These are phyloP conservation scores for Xylaria longipes DNA, from an alignment of 495 filamentous ascomycete genomes.

Conservation along the genomic window DNA sequence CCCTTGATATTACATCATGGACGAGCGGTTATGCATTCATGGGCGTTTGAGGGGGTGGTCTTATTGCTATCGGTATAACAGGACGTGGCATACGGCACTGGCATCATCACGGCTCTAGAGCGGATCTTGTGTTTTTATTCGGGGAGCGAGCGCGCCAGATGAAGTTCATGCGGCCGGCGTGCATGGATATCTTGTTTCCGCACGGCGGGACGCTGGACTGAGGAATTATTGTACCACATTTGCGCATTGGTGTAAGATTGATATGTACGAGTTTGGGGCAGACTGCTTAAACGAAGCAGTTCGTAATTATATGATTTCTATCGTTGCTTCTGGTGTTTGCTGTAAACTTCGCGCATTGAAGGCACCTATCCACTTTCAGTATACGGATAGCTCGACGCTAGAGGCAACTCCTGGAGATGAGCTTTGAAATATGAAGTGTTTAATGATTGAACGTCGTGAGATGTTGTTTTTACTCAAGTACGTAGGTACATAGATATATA, in stretches of 20 bases:
- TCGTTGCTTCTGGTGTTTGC: no score
- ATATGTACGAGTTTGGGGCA: neutral
- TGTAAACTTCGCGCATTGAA: no score
- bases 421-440: neutral
- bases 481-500: neutral
- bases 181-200: neutral
- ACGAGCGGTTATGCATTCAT: constrained; percentile 17
- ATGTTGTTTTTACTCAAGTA: neutral
- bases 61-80: constrained; percentile 11
- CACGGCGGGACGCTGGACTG: neutral
- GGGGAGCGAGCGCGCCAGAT: neutral
- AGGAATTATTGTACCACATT: neutral
- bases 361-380: no score
- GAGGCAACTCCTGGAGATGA: neutral
- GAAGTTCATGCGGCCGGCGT: neutral
- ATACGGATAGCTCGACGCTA: no score
- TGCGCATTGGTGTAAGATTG: constrained; percentile 23
- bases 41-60: constrained; percentile 19
- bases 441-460: neutral
- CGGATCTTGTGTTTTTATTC: constrained; percentile 14
- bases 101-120: neutral
- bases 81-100: constrained; percentile 16
- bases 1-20: neutral
- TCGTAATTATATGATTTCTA: neutral
- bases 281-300: neutral